Evolutionary conservation across 805 yeast genomes (phyloP), one percentile per base, ranked within the genome.

Genomic region (Hemisphaericaspora nanyangensis): DNA sequence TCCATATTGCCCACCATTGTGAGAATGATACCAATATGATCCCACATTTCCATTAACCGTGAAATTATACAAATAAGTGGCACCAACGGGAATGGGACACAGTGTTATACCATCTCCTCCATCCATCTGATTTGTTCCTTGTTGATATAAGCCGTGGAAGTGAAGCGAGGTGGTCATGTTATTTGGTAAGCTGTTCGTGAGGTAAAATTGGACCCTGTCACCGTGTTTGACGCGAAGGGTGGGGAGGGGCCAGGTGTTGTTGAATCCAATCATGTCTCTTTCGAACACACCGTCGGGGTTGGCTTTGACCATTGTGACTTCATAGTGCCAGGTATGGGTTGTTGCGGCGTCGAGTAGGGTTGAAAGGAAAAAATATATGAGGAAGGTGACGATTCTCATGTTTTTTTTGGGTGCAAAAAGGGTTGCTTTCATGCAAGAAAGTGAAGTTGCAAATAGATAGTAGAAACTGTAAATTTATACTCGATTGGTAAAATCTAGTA

Each of bases 11-110:
- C 90, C 90, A 17, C 74, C 63, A 25, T 90, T 79, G 66, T 91
- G 99, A 24, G 98, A 87, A 64, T 91, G 99, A 72, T 91, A 93
- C 99, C 98, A 91, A 73, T 72, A 91, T 13, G 95, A 76, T 54
- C 99, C 99, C 41, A 73, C 79, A 64, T 91, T 96, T 45, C 76
- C 72, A 31, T 29, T 35, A 45, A 89, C 87, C 17, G 95, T 83
- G 64, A 93, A 91, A 70, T 91, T 88, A 72, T 93, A 91, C 46
- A 81, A 61, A 63, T 78, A 70, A 15, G 85, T 74, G 43, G 76
- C 75, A 38, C 84, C 84, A 4, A 93, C 83, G 11, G 85, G 80
- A 48, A 87, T 81, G 22, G 95, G 95, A 73, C 98, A 91, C 65
- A 90, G 97, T 24, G 86, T 78, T 31, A 91, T 72, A 77, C 77